phyloP scores from a whole-genome alignment of 768 basidiomycete genomes.

The Mycena vitilis region DNA sequence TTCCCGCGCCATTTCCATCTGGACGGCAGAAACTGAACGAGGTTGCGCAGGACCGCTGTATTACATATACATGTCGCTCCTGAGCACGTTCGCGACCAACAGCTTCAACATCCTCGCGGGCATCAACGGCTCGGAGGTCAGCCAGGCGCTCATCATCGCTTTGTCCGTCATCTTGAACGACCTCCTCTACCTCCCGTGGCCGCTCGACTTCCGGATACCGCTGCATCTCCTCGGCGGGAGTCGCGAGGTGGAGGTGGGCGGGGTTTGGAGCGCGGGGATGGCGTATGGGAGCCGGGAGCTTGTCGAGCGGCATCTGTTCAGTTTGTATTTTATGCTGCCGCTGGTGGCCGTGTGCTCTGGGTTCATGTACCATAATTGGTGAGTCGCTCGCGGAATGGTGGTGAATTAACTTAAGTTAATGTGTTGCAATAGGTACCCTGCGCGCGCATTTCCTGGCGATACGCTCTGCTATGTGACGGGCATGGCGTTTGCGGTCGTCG shows the following conservation, averaged over 20 bases:
- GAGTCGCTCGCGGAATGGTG: constrained; percentile 41
- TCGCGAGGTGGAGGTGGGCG: constrained; percentile 78
- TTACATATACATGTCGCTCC: constrained; percentile 94
- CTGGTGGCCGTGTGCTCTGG: constrained; percentile 90
- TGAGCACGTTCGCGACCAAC: constrained; percentile 97
- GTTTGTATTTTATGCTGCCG: constrained; percentile 97
- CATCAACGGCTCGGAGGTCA: constrained; percentile 95
- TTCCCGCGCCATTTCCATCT: no score
- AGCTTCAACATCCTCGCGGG: constrained; percentile 99
- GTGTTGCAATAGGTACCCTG: constrained; percentile 82
- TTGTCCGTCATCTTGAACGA: constrained; percentile 93
- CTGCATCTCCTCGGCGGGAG: constrained; percentile 75
- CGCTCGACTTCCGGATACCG: constrained; percentile 77
- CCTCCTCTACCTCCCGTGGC: constrained; percentile 93
- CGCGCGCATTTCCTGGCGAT: constrained; percentile 94
- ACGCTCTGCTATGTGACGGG: constrained; percentile 98
- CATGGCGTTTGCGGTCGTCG: constrained; percentile 98
- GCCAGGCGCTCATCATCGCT: constrained; percentile 93
- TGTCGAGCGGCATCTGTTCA: constrained; percentile 94
- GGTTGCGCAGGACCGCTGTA: constrained; percentile 82
- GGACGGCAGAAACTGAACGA: neutral
- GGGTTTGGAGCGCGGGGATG: constrained; percentile 87
- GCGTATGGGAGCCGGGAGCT: constrained; percentile 87
- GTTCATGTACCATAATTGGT: constrained; percentile 98
- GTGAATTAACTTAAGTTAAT: constrained; percentile 16